Conservation (phyloP, 352 stramenopile genomes). For the Lagenidium sp. region DNA sequence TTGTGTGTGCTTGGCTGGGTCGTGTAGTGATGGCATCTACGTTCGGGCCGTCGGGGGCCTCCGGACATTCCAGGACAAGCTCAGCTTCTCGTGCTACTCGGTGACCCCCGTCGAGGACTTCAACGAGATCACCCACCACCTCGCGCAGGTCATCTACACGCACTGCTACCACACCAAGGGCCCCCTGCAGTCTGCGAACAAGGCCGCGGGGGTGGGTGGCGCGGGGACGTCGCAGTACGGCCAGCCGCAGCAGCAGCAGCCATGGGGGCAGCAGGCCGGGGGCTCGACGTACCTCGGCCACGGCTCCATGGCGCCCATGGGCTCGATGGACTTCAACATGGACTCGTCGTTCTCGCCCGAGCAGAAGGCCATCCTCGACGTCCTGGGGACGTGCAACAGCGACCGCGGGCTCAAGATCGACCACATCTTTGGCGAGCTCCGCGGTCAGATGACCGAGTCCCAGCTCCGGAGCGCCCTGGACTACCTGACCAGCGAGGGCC, state of each 20-base stretch:
- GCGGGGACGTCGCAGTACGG: slow-evolving; percentile 5
- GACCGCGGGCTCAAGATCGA: slow-evolving; percentile 76
- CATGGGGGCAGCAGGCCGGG: slow-evolving; percentile 17
- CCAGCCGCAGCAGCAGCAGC: slow-evolving; percentile 9
- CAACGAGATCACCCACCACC: slow-evolving; percentile 96
- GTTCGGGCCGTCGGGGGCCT: slow-evolving; percentile 89
- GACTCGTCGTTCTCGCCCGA: slow-evolving; percentile 69
- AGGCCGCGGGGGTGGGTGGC: slow-evolving; percentile 10
- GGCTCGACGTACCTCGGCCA: slow-evolving; percentile 18
- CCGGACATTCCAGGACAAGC: slow-evolving; percentile 86
- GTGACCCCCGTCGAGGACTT: slow-evolving; percentile 81
- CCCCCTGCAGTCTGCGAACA: slow-evolving; percentile 17
- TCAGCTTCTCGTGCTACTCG: slow-evolving; percentile 82
- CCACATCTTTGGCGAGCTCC: slow-evolving; percentile 59
- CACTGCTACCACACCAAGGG: slow-evolving; percentile 84
- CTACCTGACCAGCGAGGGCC: slow-evolving; percentile 80
- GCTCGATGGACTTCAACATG: slow-evolving; percentile 58
- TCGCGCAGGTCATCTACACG: slow-evolving; percentile 91
- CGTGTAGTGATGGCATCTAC: slow-evolving; percentile 70
- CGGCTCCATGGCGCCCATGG: slow-evolving; percentile 4
- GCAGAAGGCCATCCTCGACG: slow-evolving; percentile 73
- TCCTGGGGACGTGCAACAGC: slow-evolving; percentile 55
- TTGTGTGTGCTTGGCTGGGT: background rate
- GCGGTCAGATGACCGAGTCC: slow-evolving; percentile 51
- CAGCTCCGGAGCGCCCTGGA: slow-evolving; percentile 63